Conservation (phyloP, 345 rosid genomes). For the Microthlaspi erraticum region DNA sequence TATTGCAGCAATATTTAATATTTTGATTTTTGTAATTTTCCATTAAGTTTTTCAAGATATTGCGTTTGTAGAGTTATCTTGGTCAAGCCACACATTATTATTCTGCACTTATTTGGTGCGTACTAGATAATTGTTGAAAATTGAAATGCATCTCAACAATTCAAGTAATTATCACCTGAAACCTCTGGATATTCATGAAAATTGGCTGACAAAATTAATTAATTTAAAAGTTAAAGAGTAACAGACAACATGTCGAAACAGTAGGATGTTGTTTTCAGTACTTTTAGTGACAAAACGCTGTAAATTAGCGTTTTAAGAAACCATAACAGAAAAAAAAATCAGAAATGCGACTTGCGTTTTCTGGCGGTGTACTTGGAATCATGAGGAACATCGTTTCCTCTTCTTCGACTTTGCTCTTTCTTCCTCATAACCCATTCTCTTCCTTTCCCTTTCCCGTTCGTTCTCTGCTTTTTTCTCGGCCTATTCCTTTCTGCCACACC, state of each 20-base stretch:
- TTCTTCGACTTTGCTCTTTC: constrained; percentile 85
- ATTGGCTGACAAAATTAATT: background rate
- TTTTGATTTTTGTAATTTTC: no score
- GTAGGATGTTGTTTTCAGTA: background rate
- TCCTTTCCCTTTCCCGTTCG: constrained; percentile 66
- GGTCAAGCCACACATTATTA: no score
- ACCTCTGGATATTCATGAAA: background rate
- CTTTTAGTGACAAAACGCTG: constrained; percentile 6
- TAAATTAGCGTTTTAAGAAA: constrained; percentile 1
- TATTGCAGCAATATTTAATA: no score
- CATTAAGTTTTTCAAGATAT: no score
- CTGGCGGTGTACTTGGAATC: constrained; percentile 84
- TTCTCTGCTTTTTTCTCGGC: constrained; percentile 80
- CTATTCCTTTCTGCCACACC: constrained; percentile 69
- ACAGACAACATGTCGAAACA: background rate
- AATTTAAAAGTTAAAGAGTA: background rate
- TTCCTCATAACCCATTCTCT: constrained; percentile 81
- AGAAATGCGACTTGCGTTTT: constrained; percentile 81
- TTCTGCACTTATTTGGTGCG: no score
- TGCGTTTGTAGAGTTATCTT: no score
- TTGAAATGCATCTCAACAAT: background rate
- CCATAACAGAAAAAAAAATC: constrained; percentile 26
- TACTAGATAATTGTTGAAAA: no score
- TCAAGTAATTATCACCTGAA: background rate
- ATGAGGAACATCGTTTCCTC: constrained; percentile 74